Base-by-base conservation (phyloP, 768 basidiomycete genomes). In the Austroboletus festivus region DNA sequence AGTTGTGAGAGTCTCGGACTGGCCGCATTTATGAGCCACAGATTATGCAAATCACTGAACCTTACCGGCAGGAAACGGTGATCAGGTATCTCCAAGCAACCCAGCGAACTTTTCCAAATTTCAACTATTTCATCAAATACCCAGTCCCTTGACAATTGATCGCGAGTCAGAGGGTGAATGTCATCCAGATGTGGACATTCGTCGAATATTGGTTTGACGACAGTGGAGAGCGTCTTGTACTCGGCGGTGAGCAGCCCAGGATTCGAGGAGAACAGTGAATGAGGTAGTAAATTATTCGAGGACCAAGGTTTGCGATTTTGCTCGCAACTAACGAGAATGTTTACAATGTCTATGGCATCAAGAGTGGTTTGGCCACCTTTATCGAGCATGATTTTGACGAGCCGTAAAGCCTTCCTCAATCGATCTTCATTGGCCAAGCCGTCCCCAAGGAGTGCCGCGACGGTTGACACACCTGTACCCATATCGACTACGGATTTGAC, bases 221-320 rank as follows among this genome's bases (percentile, higher is more conserved):
- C 68, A 2, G 58, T 58, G 20, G 75, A 68, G 23, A 88, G 64
- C 15, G 63, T 65, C 42, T 63, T 69, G 62, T 72, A 83, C 1
- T 83, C 82, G 3, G 70, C 69, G 2, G 75, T 75, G 13, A 86
- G 65, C 39, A 86, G 56, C 3, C 81, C 81, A 13, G 82, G 78
- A 38, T 69, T 69, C 0, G 80, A 74, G 4, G 79, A 79, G 61
- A 86, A 83, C 16, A 87, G 59, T 0, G 72, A 72, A 15, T 59
- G 62, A 0, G 83, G 77, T 1, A 87, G 63, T 2, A 86, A 62
- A 34, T 71, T 77, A 51, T 67, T 69, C 46, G 64, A 55, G 18
- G 74, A 70, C 79, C 82, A 84, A 13, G 63, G 50, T 4, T 70
- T 70, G 19, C 59, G 57, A 16, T 52, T 51, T 15, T 57, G 59